These are phyloP conservation scores for Carex sylvatica DNA, from an alignment of 202 grass and related monocot genomes.

Conservation along the genomic window DNA sequence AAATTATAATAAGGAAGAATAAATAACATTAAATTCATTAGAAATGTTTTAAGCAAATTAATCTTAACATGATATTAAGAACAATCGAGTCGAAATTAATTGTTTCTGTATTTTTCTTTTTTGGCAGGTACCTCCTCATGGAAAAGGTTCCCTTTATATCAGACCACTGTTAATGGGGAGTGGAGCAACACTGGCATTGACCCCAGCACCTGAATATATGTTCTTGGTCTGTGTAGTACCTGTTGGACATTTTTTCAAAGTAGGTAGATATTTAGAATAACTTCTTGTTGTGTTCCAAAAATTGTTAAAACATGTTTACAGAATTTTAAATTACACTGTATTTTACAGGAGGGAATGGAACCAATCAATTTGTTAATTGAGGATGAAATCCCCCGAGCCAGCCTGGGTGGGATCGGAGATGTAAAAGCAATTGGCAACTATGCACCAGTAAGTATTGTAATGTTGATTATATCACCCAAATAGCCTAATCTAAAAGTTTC, in stretches of 20 bases:
- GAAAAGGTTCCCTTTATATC: conserved; percentile 78
- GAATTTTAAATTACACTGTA: background rate
- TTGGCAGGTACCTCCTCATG: conserved; percentile 70
- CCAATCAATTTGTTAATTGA: conserved; percentile 67
- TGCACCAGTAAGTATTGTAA: conserved; percentile 50
- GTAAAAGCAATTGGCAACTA: conserved; percentile 95
- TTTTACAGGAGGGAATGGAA: conserved; percentile 57
- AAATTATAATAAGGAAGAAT: background rate
- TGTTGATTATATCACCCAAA: background rate
- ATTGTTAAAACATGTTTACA: background rate
- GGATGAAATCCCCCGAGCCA: conserved; percentile 59
- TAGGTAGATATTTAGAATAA: background rate
- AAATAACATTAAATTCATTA: background rate
- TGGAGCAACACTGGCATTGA: conserved; percentile 59
- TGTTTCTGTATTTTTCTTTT: background rate
- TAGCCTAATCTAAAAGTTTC: background rate
- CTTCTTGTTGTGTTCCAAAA: background rate
- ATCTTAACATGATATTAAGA: background rate
- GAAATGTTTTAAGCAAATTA: background rate
- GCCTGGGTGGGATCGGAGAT: conserved; percentile 77
- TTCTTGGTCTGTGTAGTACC: conserved; percentile 75
- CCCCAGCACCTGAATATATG: conserved; percentile 82
- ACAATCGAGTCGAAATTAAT: background rate
- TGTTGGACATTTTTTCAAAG: conserved; percentile 87
- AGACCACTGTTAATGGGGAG: conserved; percentile 82